A percentile compares a stretch with the other conserved stretches of the same genome.
Conservation (phyloP, 75 land plant genomes). For the Sequoiadendron giganteum region DNA sequence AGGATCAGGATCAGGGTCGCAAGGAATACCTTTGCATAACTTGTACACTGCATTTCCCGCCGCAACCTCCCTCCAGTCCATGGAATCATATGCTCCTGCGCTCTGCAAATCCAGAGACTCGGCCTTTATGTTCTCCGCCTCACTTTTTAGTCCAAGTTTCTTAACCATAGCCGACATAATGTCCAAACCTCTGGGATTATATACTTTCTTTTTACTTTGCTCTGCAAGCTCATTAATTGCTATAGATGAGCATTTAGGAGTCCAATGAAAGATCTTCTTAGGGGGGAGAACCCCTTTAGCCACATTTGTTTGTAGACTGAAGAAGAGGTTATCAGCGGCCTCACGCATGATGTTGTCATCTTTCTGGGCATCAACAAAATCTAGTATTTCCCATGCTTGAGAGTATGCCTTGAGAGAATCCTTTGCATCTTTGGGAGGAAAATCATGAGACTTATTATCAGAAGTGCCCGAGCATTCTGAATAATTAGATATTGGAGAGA, state of each 20-base stretch:
- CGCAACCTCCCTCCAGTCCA: background rate
- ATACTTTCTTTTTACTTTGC: background rate
- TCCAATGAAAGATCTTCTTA: background rate
- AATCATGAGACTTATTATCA: background rate
- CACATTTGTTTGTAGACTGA: background rate
- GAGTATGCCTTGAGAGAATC: background rate
- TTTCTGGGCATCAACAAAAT: background rate
- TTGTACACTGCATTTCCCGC: background rate
- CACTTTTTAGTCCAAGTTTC: background rate
- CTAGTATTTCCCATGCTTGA: background rate
- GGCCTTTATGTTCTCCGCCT: background rate
- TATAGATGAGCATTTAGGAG: background rate
- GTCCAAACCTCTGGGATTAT: background rate
- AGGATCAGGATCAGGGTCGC: no score
- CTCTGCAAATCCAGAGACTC: background rate
- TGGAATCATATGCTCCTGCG: background rate
- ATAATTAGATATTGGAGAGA: background rate
- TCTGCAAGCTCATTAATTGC: background rate
- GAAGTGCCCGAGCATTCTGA: background rate
- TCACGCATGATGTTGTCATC: background rate
- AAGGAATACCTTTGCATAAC: background rate
- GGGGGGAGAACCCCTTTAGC: background rate
- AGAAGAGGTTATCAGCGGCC: background rate
- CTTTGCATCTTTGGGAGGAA: background rate
- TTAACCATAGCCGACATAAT: background rate